Evolutionary conservation across 139 green algal species (phyloP), one percentile per base, ranked within the genome.

Genomic region (Pedinophyceae sp.): DNA sequence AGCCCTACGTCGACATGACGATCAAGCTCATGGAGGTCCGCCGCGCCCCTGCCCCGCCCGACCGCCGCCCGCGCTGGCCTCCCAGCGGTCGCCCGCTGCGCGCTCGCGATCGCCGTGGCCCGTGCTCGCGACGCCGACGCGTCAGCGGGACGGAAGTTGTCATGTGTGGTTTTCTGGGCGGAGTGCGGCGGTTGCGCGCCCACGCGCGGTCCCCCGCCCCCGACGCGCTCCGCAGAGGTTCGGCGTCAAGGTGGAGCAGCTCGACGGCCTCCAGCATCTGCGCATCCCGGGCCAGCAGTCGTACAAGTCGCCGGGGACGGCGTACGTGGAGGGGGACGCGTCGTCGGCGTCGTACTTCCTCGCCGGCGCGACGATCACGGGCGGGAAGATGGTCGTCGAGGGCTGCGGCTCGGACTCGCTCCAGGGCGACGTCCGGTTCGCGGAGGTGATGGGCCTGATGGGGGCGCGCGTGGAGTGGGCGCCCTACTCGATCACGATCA

Each of bases 1-100:
- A 94, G 77, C 90, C 91, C 1, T 98, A 98, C 61, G 85, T 98
- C 30, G 83, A 95, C 62, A 98, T 98, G 91, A 98, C 91, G 0
- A 67, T 97, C 26, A 84, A 87, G 65, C 80, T 98, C 4, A 97
- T 98, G 91, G 73, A 94, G 75, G n/a, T n/a, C n/a, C n/a, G n/a
- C n/a, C n/a, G n/a, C n/a, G n/a, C n/a, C n/a, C n/a, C n/a, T n/a
- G n/a, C n/a, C n/a, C n/a, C n/a, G n/a, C n/a, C n/a, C n/a, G n/a
- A n/a, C n/a, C n/a, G n/a, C n/a, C n/a, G n/a, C n/a, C n/a, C n/a
- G n/a, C n/a, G n/a, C n/a, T n/a, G n/a, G n/a, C n/a, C n/a, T n/a
- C n/a, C n/a, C n/a, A n/a, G n/a, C n/a, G n/a, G n/a, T n/a, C n/a
- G n/a, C n/a, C n/a, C n/a, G n/a, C n/a, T n/a, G n/a, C n/a, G n/a